Percentiles rank a stretch among this genome's conserved stretches.
Conservation (phyloP, 148 eudicot species). For the Camellia sinensis region DNA sequence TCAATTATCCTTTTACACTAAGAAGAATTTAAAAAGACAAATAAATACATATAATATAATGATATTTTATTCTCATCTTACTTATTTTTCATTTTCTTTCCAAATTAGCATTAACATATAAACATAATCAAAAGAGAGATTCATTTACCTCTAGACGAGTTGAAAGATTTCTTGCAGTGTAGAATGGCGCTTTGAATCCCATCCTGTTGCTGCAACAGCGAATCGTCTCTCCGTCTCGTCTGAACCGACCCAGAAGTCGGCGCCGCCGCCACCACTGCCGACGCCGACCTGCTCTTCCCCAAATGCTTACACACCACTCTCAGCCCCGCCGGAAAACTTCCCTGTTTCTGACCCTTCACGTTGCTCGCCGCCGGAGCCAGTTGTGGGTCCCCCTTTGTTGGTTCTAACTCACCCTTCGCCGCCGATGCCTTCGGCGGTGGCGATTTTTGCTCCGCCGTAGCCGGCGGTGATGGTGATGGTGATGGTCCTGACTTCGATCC, state of each 20-base stretch:
- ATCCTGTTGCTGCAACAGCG: constrained; percentile 22
- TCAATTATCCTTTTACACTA: too few species aligned
- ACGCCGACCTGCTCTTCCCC: constrained; percentile 59
- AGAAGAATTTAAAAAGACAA: too few species aligned
- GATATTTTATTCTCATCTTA: too few species aligned
- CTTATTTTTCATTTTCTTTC: too few species aligned
- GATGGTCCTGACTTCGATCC: constrained; percentile 10
- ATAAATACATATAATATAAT: not conserved
- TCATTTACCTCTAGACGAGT: constrained; percentile 51
- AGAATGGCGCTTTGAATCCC: constrained; percentile 91
- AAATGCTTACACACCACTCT: constrained; percentile 54
- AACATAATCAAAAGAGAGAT: too few species aligned
- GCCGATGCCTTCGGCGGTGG: not conserved
- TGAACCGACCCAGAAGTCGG: not conserved
- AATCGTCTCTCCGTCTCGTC: constrained; percentile 14
- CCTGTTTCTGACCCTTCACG: constrained; percentile 26
- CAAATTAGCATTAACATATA: too few species aligned
- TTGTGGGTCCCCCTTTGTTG: constrained; percentile 6
- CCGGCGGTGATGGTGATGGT: not conserved
- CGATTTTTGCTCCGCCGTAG: constrained; percentile 9
- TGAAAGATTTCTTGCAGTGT: constrained; percentile 89
- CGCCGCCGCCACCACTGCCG: constrained; percentile 24
- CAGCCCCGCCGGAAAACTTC: constrained; percentile 51
- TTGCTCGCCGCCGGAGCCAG: not conserved
- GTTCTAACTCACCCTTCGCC: not conserved